phyloP scores from a whole-genome alignment of 768 basidiomycete species.

The Auriscalpium microsporum region DNA sequence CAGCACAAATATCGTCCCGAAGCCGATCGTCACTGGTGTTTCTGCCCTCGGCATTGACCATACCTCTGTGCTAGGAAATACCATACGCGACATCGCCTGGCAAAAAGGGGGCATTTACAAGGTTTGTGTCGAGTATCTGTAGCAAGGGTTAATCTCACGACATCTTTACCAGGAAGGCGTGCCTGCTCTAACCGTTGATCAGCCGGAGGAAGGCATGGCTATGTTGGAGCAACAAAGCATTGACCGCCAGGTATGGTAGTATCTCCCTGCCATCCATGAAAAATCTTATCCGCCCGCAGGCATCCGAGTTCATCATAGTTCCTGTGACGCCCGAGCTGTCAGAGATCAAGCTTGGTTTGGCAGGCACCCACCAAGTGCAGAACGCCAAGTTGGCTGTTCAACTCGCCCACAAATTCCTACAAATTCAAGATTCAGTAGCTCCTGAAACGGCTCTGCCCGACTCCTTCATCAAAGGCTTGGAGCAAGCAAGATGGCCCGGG shows the following conservation, averaged over 20 bases:
- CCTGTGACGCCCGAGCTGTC: conserved; percentile 41
- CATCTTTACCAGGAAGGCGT: conserved; percentile 49
- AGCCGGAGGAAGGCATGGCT: conserved; percentile 58
- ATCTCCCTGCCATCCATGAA: not conserved
- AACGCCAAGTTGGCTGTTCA: conserved; percentile 84
- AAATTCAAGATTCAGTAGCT: conserved; percentile 21
- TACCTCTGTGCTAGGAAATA: conserved; percentile 77
- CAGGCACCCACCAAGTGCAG: conserved; percentile 77
- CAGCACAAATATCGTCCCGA: conserved; percentile 91
- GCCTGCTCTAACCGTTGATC: conserved; percentile 78
- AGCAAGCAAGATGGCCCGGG: conserved; percentile 81
- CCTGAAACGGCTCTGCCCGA: conserved; percentile 34
- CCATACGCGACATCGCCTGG: conserved; percentile 81
- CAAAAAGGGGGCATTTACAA: conserved; percentile 98
- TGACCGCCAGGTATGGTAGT: conserved; percentile 48
- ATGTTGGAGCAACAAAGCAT: conserved; percentile 61
- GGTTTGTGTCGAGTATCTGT: conserved; percentile 28
- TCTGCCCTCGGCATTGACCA: conserved; percentile 92
- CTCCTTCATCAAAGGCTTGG: conserved; percentile 53
- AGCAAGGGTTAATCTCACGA: no score
- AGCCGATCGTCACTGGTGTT: conserved; percentile 83
- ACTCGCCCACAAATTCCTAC: conserved; percentile 60
- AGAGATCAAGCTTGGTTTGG: conserved; percentile 64
- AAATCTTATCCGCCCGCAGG: conserved; percentile 28
- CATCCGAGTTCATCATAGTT: conserved; percentile 61